Percentiles rank a stretch among this genome's conserved stretches.
Conservation (phyloP, 495 filamentous ascomycete species). For the Aspergillus bertholletiae region DNA sequence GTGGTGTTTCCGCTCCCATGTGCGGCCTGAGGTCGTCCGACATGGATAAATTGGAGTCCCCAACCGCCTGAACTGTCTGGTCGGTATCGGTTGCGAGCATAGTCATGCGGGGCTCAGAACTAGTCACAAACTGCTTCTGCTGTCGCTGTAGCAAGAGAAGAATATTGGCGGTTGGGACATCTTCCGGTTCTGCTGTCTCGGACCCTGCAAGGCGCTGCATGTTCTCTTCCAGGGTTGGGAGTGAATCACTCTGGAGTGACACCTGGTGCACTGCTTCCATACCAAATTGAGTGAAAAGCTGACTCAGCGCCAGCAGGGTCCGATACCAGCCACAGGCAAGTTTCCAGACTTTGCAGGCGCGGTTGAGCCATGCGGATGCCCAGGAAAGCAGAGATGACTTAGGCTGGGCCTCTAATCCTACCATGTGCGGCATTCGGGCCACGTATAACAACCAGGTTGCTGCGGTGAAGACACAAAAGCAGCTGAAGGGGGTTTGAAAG, state of each 20-base stretch:
- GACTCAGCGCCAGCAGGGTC: no score
- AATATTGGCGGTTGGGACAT: background rate
- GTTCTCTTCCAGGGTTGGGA: background rate
- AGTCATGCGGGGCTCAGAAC: no score
- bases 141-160: background rate
- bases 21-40: no score
- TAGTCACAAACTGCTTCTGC: no score
- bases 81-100: no score
- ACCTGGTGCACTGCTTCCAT: no score
- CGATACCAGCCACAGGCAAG: no score
- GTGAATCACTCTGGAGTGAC: background rate
- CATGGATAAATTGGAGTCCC: no score
- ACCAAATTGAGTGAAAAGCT: background rate
- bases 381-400: background rate
- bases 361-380: no score
- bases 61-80: no score
- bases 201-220: background rate
- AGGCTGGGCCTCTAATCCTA: background rate
- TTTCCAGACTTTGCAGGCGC: no score
- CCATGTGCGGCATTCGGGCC: background rate
- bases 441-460: background rate
- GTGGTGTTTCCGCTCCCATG: no score
- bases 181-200: background rate
- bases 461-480: background rate
- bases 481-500: background rate